Evolutionary conservation across 2,329 filamentous ascomycete species (phyloP), one percentile per base, ranked within the genome.

Genomic region (Paramyrothecium roridum): DNA sequence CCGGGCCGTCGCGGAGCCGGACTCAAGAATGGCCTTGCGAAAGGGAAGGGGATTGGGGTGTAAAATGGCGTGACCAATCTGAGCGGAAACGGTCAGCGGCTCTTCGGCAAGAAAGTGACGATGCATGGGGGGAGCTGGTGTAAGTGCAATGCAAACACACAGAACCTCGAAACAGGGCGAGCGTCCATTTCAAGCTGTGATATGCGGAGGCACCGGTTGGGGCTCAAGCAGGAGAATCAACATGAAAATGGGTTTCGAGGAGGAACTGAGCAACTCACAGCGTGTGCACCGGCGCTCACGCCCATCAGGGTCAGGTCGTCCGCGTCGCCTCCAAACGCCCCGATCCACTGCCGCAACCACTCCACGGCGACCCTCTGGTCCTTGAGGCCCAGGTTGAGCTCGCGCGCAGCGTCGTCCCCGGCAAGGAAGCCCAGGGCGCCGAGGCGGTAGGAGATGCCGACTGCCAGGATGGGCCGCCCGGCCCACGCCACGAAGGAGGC

Each of bases 41-140:
- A 85, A 82, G 56, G 76, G 76, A 21, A 73, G 76, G 0, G 76
- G 78, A 19, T 64, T 62, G 2, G 71, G 66, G 49, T 74, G 73
- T 57, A 89, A 81, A 17, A 90, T 70, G 60, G 89, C 86, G 63
- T 91, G 87, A 3, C 87, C 87, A 59, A 89, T 81, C 81, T 87
- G 57, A 46, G 47, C 26, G 26, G 26, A 10, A 30, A 30, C 10
- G 26, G 26, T 30, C 26, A 30, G 26, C n/a, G n/a, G n/a, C n/a
- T 30, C 26, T 30, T 30, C 10, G 26, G 26, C 26, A 30, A 30
- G 26, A 10, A 30, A 10, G 26, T 6, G 4, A 10, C 26, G 26
- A 30, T 4, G 26, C 26, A 34, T 47, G 56, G 54, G 54, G 57
- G 52, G n/a, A 57, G 54, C 7, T 54, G 50, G 7, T 59, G 52